Evolutionary conservation across 176 grass and related monocot species (phyloP).

Genomic region (Carex pumila): DNA sequence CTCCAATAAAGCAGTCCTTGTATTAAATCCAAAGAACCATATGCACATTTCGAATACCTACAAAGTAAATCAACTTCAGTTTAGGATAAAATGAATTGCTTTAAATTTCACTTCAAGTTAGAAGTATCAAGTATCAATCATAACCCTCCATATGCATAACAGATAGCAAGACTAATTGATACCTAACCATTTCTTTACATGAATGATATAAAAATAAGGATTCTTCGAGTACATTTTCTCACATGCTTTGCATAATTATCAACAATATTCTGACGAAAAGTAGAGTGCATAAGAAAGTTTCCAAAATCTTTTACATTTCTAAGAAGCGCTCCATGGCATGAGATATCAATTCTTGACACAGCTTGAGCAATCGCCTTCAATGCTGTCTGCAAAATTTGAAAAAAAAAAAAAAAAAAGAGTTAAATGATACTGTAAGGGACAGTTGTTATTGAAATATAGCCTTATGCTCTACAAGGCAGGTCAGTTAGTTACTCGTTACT

Average conservation of each 20-base stretch:
- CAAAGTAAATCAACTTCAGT: background rate
- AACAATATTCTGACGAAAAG: background rate
- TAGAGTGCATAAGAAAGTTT: background rate
- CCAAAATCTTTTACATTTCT: conserved; percentile 24
- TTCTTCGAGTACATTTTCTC: background rate
- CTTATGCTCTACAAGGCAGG: background rate
- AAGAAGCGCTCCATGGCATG: conserved; percentile 22
- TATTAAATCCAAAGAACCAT: conserved; percentile 26
- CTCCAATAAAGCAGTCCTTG: conserved; percentile 36
- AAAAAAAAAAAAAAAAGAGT: background rate
- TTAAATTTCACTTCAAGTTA: background rate
- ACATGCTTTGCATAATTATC: background rate
- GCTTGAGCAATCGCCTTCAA: conserved; percentile 25
- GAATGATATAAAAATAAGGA: background rate
- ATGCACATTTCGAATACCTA: conserved; percentile 26
- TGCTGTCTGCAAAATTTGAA: conserved; percentile 19
- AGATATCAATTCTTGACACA: conserved; percentile 24
- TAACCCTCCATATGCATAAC: background rate
- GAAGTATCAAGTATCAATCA: background rate
- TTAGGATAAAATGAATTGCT: background rate
- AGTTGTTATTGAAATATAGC: background rate
- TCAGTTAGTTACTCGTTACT: background rate
- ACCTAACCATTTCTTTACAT: background rate
- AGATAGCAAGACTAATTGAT: background rate
- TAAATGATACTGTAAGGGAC: background rate